Percentiles rank a stretch among this genome's conserved stretches.
Conservation (phyloP, 2,329 filamentous ascomycete genomes). For the Xylaria sp. region DNA sequence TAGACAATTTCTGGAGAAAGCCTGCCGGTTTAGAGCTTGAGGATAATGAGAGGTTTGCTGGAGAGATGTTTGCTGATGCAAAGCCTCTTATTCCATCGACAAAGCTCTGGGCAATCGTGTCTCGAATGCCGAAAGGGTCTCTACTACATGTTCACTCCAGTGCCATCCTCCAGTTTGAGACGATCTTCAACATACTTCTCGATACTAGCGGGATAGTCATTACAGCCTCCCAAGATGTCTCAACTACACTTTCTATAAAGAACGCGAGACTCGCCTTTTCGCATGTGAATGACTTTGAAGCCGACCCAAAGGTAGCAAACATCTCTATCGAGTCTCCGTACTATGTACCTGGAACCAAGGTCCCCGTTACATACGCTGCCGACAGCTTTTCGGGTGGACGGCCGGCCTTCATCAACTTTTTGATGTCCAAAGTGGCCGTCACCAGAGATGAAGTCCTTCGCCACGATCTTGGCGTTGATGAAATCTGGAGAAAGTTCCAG, state of each 20-base stretch:
- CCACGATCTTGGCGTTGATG: conserved; percentile 35
- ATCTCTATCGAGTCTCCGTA: conserved; percentile 30
- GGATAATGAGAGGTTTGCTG: conserved; percentile 33
- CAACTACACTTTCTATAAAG: conserved; percentile 16
- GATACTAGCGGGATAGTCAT: conserved; percentile 33
- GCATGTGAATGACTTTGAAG: conserved; percentile 29
- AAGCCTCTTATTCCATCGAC: conserved; percentile 33
- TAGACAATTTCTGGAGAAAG: conserved; percentile 31
- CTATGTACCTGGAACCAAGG: conserved; percentile 31
- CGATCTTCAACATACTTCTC: conserved; percentile 31
- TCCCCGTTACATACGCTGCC: conserved; percentile 29
- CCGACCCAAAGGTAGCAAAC: conserved; percentile 21
- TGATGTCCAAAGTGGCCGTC: conserved; percentile 32
- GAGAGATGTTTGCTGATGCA: conserved; percentile 36
- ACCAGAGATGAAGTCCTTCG: conserved; percentile 30
- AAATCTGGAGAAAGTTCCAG: conserved; percentile 38
- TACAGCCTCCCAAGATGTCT: conserved; percentile 27
- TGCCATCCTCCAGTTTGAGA: conserved; percentile 32
- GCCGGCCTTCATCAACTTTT: conserved; percentile 32
- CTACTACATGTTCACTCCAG: conserved; percentile 36
- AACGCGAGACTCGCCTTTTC: conserved; percentile 31
- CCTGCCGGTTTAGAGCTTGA: conserved; percentile 21
- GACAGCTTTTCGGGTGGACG: conserved; percentile 31
- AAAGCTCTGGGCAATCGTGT: conserved; percentile 37
- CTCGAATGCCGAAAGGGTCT: conserved; percentile 37